Evolutionary conservation across 2,329 filamentous ascomycete genomes (phyloP), one percentile per base, ranked within the genome.

Genomic region (Sporothrix brasiliensis): DNA sequence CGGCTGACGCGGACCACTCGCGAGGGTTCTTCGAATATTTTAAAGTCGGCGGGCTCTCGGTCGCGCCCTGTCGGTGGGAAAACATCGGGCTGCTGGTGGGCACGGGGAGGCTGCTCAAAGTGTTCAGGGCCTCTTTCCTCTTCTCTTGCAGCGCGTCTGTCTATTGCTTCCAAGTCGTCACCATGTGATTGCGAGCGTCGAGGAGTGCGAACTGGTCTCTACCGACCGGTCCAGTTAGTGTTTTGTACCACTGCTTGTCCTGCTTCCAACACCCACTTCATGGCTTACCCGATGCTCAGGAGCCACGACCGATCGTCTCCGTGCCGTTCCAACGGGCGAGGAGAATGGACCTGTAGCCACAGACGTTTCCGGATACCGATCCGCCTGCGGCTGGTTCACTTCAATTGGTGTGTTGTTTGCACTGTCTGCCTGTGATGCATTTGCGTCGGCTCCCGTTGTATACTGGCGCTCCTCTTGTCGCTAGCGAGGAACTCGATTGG

Each of bases 401-500:
- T 27, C 67, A 10, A 7, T 9, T 16, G 44, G 13, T 11, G n/a
- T 44, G 44, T 52, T 47, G 41, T 24, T 34, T 44, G 24, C 41
- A 27, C 54, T n/a, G 16, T 69, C n/a, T n/a, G 13, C 24, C 2
- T 13, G 2, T 21, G 19, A 47, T 5, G 52, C 21, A 34, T n/a
- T 65, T 24, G 63, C 30, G 19, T 47, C 49, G 9, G 63, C 27
- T 24, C 39, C 68, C 19, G 39, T 50, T 53, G 60, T 56, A 24
- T 41, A 9, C 9, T 6, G 19, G 13, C 30, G 44, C 4, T 47
- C 34, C n/a, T 61, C 70, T 24, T 5, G 71, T 34, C 65, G 49
- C 70, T 72, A 73, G 60, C 53, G 67, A 61, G 70, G 27, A 34
- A 54, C 24, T n/a, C 67, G 39, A 54, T 52, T 27, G 19, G 69